These are phyloP conservation scores for Coix lacrymajobi DNA, from an alignment of 176 grass and related monocot genomes.

Conservation along the genomic window DNA sequence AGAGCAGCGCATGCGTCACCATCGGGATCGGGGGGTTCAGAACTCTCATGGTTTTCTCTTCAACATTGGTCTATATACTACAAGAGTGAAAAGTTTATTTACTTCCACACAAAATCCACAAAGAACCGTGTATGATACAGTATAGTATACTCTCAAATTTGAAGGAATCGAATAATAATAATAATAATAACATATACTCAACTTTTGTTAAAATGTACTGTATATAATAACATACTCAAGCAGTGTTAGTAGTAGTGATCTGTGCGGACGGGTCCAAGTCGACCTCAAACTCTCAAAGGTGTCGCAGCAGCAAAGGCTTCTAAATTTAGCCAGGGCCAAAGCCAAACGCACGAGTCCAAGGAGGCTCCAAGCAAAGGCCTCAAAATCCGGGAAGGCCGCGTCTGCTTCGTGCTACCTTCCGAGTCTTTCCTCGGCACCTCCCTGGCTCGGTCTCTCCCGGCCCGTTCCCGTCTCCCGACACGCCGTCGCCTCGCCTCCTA, in stretches of 20 bases:
- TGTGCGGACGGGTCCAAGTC: constrained; percentile 7
- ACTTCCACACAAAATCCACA: background rate
- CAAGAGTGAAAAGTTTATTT: too few species aligned
- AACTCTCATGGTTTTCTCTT: too few species aligned
- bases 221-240: background rate
- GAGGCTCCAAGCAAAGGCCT: constrained; percentile 13
- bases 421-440: constrained; percentile 29
- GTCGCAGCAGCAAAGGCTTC: background rate
- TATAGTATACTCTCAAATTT: background rate
- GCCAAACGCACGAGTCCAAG: background rate
- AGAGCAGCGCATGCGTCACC: background rate
- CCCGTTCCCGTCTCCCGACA: background rate
- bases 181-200: background rate
- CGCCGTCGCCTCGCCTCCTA: constrained; percentile 14
- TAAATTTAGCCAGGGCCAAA: constrained; percentile 22
- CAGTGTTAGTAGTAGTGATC: background rate
- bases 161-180: too few species aligned
- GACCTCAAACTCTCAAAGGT: background rate
- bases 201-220: too few species aligned
- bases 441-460: background rate
- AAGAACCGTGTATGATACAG: too few species aligned
- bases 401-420: constrained; percentile 40
- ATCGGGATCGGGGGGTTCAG: too few species aligned
- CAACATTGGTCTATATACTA: too few species aligned
- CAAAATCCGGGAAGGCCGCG: background rate